A percentile compares a stretch with the other conserved stretches of the same genome.
Conservation (phyloP, 108 stramenopile genomes). For the Conticribra guillardii region DNA sequence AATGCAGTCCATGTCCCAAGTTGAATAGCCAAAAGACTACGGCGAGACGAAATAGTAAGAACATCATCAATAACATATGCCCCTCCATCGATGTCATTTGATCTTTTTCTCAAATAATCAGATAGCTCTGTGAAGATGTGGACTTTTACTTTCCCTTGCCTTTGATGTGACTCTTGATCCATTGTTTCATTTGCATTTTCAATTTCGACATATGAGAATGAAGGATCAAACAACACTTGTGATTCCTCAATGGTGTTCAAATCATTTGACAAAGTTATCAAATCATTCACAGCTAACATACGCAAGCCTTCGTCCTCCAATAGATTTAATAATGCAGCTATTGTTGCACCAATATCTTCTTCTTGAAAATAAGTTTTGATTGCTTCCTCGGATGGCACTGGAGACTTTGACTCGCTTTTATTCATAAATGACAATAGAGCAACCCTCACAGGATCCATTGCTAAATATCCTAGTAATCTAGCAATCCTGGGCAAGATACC, state of each 20-base stretch:
- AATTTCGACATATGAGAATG: slow-evolving; percentile 8
- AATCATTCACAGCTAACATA: slow-evolving; percentile 29
- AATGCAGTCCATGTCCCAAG: slow-evolving; percentile 36
- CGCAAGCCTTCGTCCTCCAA: slow-evolving; percentile 5
- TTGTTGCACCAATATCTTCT: slow-evolving; percentile 34
- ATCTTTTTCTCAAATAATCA: background rate
- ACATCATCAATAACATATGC: background rate
- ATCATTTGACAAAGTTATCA: slow-evolving; percentile 40
- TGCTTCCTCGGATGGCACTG: slow-evolving; percentile 1
- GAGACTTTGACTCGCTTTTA: background rate
- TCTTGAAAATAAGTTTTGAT: slow-evolving; percentile 6
- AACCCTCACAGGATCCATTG: slow-evolving; percentile 31
- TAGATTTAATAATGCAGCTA: slow-evolving; percentile 26
- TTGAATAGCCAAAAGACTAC: slow-evolving; percentile 40
- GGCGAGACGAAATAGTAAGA: slow-evolving; percentile 2
- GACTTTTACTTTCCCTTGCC: slow-evolving; percentile 20
- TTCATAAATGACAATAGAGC: slow-evolving; percentile 10
- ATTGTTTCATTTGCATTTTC: background rate
- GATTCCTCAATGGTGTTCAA: slow-evolving; percentile 33
- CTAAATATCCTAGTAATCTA: slow-evolving; percentile 17
- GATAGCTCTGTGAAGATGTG: slow-evolving; percentile 28
- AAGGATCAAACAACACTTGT: slow-evolving; percentile 30
- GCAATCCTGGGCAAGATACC: slow-evolving; percentile 31
- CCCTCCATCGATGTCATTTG: background rate
- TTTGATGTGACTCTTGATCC: too few relatives aligned